Conservation (phyloP, 2,329 filamentous ascomycete genomes). For the Teratosphaeria zuluensis region DNA sequence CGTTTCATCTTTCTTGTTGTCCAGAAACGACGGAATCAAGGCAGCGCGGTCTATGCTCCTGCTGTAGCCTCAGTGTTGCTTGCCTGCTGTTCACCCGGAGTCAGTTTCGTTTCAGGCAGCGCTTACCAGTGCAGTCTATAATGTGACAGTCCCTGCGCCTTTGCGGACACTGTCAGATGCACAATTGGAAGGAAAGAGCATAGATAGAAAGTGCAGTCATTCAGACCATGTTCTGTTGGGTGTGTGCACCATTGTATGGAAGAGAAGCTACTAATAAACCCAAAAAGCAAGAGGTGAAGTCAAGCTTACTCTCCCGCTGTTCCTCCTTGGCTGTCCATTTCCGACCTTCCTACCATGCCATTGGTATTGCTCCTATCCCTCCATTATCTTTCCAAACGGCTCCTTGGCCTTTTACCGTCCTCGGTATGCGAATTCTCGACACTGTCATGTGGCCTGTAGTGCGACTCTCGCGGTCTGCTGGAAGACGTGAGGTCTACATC, state of each 20-base stretch:
- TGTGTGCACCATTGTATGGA: neutral
- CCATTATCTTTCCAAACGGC: neutral
- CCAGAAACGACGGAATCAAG: too few species aligned
- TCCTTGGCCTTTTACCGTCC: neutral
- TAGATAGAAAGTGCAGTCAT: neutral
- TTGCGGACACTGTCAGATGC: neutral
- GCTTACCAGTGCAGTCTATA: neutral
- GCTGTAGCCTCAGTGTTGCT: too few species aligned
- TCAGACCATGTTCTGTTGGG: neutral
- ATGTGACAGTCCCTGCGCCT: neutral
- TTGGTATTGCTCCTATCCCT: neutral
- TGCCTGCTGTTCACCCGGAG: neutral
- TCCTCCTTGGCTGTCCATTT: neutral
- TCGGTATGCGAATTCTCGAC: neutral
- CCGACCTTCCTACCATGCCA: neutral
- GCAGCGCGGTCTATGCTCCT: too few species aligned
- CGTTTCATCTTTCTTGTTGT: too few species aligned
- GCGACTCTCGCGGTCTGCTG: neutral
- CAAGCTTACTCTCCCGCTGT: neutral
- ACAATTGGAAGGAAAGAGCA: neutral
- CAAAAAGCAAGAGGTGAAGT: neutral
- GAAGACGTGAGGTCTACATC: neutral
- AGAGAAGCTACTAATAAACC: neutral
- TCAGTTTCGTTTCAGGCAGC: neutral
- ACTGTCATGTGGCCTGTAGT: neutral